A percentile compares a stretch with the other conserved stretches of the same genome.
Evolutionary conservation across 768 basidiomycete species (phyloP).

Genomic region (Auricularia auricula-judae): DNA sequence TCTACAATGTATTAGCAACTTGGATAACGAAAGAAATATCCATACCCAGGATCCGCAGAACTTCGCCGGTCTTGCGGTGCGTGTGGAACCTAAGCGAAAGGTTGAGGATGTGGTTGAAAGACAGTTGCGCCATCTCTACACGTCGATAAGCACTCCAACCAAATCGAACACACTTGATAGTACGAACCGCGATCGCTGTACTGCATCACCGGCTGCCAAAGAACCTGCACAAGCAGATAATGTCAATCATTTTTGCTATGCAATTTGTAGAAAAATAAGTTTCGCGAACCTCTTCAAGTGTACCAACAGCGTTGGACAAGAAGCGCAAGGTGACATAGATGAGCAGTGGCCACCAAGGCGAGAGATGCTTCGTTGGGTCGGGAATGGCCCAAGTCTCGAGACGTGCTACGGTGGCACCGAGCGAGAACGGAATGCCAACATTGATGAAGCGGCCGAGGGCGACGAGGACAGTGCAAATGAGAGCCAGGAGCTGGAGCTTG

Average conservation of each 20-base stretch:
- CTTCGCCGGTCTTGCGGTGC: constrained; percentile 74
- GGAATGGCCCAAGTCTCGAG: constrained; percentile 33
- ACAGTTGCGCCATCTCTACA: constrained; percentile 73
- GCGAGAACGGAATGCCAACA: constrained; percentile 53
- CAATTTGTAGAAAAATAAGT: not conserved
- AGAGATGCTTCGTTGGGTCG: constrained; percentile 9
- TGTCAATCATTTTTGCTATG: constrained; percentile 12
- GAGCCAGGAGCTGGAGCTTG: constrained; percentile 59
- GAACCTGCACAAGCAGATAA: constrained; percentile 36
- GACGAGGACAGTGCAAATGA: constrained; percentile 62
- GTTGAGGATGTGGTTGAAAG: constrained; percentile 79
- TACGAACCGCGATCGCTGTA: constrained; percentile 60
- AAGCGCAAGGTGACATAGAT: constrained; percentile 61
- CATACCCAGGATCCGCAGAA: constrained; percentile 52
- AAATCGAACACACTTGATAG: not conserved
- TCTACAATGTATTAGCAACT: constrained; percentile 21
- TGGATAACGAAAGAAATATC: not conserved
- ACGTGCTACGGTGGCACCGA: constrained; percentile 52
- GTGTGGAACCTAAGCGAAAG: constrained; percentile 79
- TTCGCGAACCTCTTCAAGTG: constrained; percentile 43
- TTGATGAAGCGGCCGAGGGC: constrained; percentile 70
- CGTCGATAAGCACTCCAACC: not conserved
- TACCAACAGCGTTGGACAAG: constrained; percentile 62
- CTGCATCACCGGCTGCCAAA: constrained; percentile 87
- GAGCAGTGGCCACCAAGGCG: constrained; percentile 61